A percentile compares a stretch with the other conserved stretches of the same genome.
These are phyloP conservation scores for Penicillium robsamsonii DNA, from an alignment of 495 filamentous ascomycete genomes.

Conservation along the genomic window DNA sequence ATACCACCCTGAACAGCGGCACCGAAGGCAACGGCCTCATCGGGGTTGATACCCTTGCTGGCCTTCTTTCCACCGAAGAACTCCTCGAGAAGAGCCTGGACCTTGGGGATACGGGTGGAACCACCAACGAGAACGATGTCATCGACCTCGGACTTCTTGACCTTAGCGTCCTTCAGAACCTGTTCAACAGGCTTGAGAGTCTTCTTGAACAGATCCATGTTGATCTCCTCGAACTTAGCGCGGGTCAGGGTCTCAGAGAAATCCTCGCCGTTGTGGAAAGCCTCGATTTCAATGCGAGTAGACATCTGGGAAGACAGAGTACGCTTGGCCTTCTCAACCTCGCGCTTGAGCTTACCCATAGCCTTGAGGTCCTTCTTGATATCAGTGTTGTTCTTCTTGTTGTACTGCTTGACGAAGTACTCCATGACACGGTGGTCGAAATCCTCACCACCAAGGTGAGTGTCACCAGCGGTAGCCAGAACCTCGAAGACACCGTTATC, in stretches of 20 bases:
- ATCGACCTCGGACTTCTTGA: conserved; percentile 80
- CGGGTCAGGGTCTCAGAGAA: conserved; percentile 98
- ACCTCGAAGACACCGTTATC: conserved; percentile 99
- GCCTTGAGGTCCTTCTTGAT: conserved; percentile 95
- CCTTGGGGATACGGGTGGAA: conserved; percentile 96
- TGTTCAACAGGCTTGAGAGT: conserved; percentile 99
- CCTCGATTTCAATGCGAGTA: conserved; percentile 96
- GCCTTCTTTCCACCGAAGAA: conserved; percentile 93
- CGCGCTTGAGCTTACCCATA: conserved; percentile 99
- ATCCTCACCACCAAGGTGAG: conserved; percentile 99
- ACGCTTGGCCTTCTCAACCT: conserved; percentile 99
- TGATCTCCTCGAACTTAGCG: conserved; percentile 98
- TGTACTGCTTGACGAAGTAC: conserved; percentile 96
- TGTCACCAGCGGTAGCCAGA: conserved; percentile 96
- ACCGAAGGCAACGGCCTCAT: conserved; percentile 97
- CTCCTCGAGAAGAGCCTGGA: conserved; percentile 90
- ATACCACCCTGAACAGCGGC: conserved; percentile 97
- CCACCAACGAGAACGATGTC: conserved; percentile 92
- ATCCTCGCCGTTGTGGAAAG: conserved; percentile 94
- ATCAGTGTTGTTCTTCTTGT: conserved; percentile 95
- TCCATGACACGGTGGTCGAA: conserved; percentile 98
- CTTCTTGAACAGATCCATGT: conserved; percentile 98
- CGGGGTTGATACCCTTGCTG: conserved; percentile 97
- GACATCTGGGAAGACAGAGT: conserved; percentile 98
- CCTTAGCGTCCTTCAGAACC: conserved; percentile 88